Conservation (phyloP, 768 basidiomycete species). For the Butyriboletus loyo region DNA sequence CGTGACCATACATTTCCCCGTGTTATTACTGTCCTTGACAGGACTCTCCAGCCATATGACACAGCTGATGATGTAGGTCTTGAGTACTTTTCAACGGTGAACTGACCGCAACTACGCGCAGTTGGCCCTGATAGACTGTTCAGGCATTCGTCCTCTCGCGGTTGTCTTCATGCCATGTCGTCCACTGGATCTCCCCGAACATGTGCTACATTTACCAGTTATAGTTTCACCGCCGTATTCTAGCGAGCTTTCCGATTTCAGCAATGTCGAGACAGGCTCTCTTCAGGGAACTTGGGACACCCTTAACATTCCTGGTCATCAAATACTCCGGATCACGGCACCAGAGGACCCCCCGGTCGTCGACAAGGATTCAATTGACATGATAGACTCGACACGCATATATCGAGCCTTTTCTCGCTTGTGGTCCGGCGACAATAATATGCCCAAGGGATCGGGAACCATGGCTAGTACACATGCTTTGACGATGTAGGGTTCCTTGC, state of each 20-base stretch:
- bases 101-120: constrained; percentile 34
- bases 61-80: constrained; percentile 28
- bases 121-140: constrained; percentile 38
- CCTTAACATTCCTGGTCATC: constrained; percentile 40
- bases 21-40: constrained; percentile 40
- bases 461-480: constrained; percentile 55
- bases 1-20: constrained; percentile 27
- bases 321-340: constrained; percentile 38
- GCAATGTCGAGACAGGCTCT: constrained; percentile 22
- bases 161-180: constrained; percentile 62
- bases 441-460: constrained; percentile 35
- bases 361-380: constrained; percentile 44
- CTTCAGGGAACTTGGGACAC: constrained; percentile 43
- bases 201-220: constrained; percentile 60
- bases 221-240: constrained; percentile 28
- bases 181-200: constrained; percentile 35
- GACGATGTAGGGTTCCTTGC: constrained; percentile 53
- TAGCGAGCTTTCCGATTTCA: constrained; percentile 24
- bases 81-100: constrained; percentile 12
- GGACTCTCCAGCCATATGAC: constrained; percentile 21
- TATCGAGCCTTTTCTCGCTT: constrained; percentile 47
- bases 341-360: constrained; percentile 39
- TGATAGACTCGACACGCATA: constrained; percentile 40
- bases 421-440: constrained; percentile 34
- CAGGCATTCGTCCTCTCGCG: constrained; percentile 57